Evolutionary conservation across 352 stramenopile species (phyloP), one percentile per base, ranked within the genome.

Genomic region (Phytophthora ramorum): DNA sequence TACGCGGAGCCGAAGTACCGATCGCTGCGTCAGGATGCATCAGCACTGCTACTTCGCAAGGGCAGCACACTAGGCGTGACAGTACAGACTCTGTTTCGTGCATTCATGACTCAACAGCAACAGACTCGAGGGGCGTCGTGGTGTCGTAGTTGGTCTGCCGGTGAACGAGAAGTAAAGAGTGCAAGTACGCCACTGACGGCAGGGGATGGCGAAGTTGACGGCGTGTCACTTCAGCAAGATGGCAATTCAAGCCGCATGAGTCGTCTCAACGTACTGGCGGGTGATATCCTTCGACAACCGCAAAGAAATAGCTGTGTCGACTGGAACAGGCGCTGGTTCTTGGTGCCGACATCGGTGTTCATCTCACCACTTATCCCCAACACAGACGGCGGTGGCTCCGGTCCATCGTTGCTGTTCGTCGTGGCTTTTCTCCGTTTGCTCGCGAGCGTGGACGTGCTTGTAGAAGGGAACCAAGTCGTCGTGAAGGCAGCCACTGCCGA

Each of bases 1-100:
- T 63, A 63, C n/a, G 34, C 55, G 5, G 44, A 56, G n/a, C 43
- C 55, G n/a, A 63, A 48, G 14, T 63, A 49, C 44, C 55, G 14
- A 3, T 16, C 14, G 19, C 20, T 63, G 16, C 55, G 55, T 19
- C 14, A 14, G 5, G 9, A 22, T 38, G 32, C 35, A 6, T 63
- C 55, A 1, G 5, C 30, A 12, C 14, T 63, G 14, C 28, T 63
- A 4, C 56, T 64, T 22, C 45, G 37, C 37, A 50, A 10, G n/a
- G 24, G 35, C 7, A 48, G 17, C 16, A 24, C 24, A 10, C 3
- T 64, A 12, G 35, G 34, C 4, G 14, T 43, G 6, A 13, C 6
- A 10, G 45, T 38, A 1, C 56, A 35, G 17, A 9, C 3, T 10
- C 28, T 64, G 38, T 57, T 64, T 26, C 19, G 7, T 26, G 14